Evolutionary conservation across 306 rosid genomes (phyloP).

Genomic region (Acacia melanoxylon): DNA sequence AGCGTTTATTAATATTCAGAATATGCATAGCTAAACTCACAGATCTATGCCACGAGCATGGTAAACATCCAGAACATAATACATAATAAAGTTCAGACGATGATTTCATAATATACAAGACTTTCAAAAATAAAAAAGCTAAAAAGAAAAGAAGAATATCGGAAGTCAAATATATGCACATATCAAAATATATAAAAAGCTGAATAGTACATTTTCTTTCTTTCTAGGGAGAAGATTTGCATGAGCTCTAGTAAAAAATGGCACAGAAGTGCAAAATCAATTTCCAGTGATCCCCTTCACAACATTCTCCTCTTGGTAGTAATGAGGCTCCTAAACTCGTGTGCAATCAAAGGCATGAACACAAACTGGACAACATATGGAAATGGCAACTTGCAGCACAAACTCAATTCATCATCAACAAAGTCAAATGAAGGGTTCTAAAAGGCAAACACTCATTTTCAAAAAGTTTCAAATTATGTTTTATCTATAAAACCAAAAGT

Average conservation of each 20-base stretch:
- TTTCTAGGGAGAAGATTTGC: constrained; percentile 3
- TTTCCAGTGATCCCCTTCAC: background rate
- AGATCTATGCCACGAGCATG: background rate
- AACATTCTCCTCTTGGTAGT: background rate
- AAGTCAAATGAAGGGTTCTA: background rate
- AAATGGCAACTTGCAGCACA: background rate
- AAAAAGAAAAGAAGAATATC: background rate
- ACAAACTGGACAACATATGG: background rate
- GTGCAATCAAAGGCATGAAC: background rate
- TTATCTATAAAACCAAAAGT: background rate
- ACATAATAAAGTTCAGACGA: background rate
- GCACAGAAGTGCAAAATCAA: background rate
- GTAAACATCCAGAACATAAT: constrained; percentile 9
- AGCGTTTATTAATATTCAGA: background rate
- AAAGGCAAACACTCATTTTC: background rate
- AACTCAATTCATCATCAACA: background rate
- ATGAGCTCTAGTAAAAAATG: background rate
- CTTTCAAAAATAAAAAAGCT: background rate
- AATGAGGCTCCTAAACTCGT: background rate
- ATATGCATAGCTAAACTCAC: constrained; percentile 2
- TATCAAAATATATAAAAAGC: background rate
- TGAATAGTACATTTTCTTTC: background rate
- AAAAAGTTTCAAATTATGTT: background rate
- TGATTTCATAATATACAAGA: background rate
- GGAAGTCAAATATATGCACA: background rate